Evolutionary conservation across 257 asterid genomes (phyloP).

Genomic region (Coffea eugenioides): DNA sequence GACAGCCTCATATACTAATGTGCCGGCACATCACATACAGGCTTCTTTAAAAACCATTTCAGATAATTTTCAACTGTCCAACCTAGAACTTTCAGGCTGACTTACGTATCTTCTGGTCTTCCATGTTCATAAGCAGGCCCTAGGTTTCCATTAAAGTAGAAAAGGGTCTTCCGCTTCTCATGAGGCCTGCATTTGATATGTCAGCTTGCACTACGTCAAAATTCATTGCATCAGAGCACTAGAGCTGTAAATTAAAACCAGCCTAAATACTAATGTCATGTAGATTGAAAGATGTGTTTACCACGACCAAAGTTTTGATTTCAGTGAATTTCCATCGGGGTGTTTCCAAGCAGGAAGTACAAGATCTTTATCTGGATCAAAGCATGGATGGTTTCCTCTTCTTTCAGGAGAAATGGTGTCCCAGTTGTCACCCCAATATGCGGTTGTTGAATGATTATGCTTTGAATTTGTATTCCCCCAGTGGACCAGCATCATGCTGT

Average conservation of each 20-base stretch:
- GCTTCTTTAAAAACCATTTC: not conserved
- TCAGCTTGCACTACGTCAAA: conserved; percentile 6
- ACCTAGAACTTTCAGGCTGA: conserved; percentile 15
- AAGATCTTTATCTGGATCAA: conserved; percentile 89
- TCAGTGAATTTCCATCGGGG: conserved; percentile 62
- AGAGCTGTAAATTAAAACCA: not conserved
- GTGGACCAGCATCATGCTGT: conserved; percentile 95
- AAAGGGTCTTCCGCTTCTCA: conserved; percentile 61
- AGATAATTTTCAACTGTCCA: conserved; percentile 12
- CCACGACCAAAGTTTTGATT: conserved; percentile 74
- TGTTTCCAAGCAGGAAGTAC: conserved; percentile 96
- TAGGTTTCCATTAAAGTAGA: conserved; percentile 93
- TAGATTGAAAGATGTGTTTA: conserved; percentile 12
- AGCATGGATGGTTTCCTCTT: conserved; percentile 90
- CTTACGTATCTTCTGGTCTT: conserved; percentile 95
- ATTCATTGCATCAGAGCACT: conserved; percentile 5
- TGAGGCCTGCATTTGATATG: conserved; percentile 64
- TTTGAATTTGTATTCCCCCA: conserved; percentile 97
- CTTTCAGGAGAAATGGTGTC: conserved; percentile 61
- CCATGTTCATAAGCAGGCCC: conserved; percentile 88
- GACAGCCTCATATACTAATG: not conserved
- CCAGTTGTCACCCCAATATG: conserved; percentile 90
- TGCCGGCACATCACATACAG: not conserved
- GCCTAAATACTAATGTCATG: not conserved
- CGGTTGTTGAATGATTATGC: conserved; percentile 91